Conservation (phyloP, 305 asterid species). For the Fraxinus angustifolia region DNA sequence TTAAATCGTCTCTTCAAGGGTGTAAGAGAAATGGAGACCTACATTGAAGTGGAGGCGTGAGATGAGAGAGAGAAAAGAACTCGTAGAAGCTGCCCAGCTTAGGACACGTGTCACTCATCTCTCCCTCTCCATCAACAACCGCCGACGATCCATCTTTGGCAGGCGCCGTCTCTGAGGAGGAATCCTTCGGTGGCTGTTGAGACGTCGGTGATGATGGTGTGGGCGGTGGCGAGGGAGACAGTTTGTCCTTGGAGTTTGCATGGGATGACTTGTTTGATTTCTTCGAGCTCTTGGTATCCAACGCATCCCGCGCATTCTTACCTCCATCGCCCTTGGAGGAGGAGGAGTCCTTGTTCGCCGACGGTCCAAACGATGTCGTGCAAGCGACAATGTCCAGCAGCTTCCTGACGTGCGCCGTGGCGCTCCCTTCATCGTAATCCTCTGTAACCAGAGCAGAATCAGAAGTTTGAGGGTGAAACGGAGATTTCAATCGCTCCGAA, state of each 20-base stretch:
- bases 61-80: constrained; percentile 94
- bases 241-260: constrained; percentile 34
- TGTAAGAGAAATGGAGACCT: constrained; percentile 15
- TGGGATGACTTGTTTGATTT: constrained; percentile 58
- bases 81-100: constrained; percentile 90
- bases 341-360: constrained; percentile 43
- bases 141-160: constrained; percentile 38
- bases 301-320: constrained; percentile 42
- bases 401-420: constrained; percentile 87
- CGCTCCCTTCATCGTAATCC: constrained; percentile 78
- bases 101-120: constrained; percentile 78
- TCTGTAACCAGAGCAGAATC: constrained; percentile 38
- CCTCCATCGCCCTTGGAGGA: constrained; percentile 31
- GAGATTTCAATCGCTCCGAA: not conserved
- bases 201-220: constrained; percentile 25
- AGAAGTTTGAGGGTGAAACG: not conserved
- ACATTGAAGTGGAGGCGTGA: constrained; percentile 95
- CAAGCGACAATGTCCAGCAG: constrained; percentile 80
- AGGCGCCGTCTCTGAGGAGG: constrained; percentile 21
- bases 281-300: constrained; percentile 52
- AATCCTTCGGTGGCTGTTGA: constrained; percentile 12
- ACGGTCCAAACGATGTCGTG: constrained; percentile 84
- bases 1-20: not conserved
- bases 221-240: constrained; percentile 52
- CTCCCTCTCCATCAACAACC: constrained; percentile 66